Evolutionary conservation across 805 yeast species (phyloP).

Genomic region (Zygosaccharomyces pseudorouxii): DNA sequence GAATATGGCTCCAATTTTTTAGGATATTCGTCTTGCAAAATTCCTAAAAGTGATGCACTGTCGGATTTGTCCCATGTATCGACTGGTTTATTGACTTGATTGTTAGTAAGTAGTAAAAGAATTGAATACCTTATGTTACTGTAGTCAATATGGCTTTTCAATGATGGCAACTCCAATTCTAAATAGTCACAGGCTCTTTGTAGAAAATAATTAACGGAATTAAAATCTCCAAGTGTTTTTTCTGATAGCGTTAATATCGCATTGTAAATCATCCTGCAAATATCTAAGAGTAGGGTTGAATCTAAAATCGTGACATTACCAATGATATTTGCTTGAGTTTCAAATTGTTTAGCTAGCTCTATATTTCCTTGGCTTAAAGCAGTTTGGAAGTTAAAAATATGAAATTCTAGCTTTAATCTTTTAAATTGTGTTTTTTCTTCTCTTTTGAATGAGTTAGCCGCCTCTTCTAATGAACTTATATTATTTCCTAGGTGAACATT

Average conservation of each 20-base stretch:
- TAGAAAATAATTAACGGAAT: conserved; percentile 19
- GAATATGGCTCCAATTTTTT: conserved; percentile 33
- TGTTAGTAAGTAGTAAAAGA: conserved; percentile 27
- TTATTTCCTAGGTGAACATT: conserved; percentile 33
- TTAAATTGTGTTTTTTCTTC: conserved; percentile 12
- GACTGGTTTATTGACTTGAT: conserved; percentile 23
- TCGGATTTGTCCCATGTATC: conserved; percentile 1
- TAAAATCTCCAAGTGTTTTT: background rate
- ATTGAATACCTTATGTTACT: conserved; percentile 22
- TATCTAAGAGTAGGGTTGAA: conserved; percentile 25
- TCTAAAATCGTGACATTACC: conserved; percentile 12
- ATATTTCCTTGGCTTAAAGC: conserved; percentile 32
- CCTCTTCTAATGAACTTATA: conserved; percentile 23
- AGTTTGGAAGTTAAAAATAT: conserved; percentile 33
- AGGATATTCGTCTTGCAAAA: conserved; percentile 29
- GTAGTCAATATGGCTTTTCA: conserved; percentile 18
- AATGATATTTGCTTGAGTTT: conserved; percentile 28
- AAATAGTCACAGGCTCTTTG: conserved; percentile 12
- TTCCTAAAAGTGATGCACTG: conserved; percentile 17
- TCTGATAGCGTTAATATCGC: conserved; percentile 23
- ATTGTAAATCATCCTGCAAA: conserved; percentile 36
- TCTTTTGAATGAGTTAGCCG: conserved; percentile 9
- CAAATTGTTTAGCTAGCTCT: conserved; percentile 36
- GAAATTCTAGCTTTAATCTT: conserved; percentile 29
- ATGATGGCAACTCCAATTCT: conserved; percentile 11